Evolutionary conservation across 345 rosid genomes (phyloP).

Genomic region (Linum lewisii): DNA sequence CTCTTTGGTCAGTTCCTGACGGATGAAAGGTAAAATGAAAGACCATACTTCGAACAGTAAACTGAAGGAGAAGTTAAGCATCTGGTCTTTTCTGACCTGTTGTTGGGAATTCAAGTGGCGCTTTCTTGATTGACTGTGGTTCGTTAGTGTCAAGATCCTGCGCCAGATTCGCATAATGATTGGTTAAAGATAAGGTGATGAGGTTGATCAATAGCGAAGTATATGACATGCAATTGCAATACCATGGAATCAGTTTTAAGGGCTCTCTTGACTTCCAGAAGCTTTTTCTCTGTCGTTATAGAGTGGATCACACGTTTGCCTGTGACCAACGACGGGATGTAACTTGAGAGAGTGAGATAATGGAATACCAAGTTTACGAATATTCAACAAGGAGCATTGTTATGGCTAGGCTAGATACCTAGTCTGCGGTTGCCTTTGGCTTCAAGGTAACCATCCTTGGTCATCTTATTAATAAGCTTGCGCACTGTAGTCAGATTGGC

Average conservation of each 20-base stretch:
- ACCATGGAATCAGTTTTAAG: slow-evolving; percentile 53
- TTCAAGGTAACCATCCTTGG: slow-evolving; percentile 64
- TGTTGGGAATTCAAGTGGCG: slow-evolving; percentile 14
- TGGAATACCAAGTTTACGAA: slow-evolving; percentile 7
- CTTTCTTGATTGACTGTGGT: slow-evolving; percentile 17
- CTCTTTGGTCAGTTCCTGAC: slow-evolving; percentile 35
- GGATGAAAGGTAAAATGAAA: too few relatives aligned
- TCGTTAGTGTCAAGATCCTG: slow-evolving; percentile 53
- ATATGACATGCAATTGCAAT: neutral
- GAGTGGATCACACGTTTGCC: slow-evolving; percentile 90
- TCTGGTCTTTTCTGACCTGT: slow-evolving; percentile 18
- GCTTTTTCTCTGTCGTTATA: slow-evolving; percentile 49
- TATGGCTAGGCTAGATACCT: slow-evolving; percentile 30
- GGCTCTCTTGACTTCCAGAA: slow-evolving; percentile 63
- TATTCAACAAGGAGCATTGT: neutral
- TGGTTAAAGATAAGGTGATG: neutral
- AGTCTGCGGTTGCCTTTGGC: slow-evolving; percentile 71
- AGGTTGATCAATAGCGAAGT: too few relatives aligned
- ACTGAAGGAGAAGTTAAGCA: too few relatives aligned
- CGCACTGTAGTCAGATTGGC: slow-evolving; percentile 55
- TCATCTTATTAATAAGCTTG: slow-evolving; percentile 65
- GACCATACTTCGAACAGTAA: neutral
- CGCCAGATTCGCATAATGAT: slow-evolving; percentile 11
- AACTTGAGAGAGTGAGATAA: neutral
- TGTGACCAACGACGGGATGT: slow-evolving; percentile 13